Conservation (phyloP, 768 basidiomycete genomes). For the Pilatotrama ljubarskyi region DNA sequence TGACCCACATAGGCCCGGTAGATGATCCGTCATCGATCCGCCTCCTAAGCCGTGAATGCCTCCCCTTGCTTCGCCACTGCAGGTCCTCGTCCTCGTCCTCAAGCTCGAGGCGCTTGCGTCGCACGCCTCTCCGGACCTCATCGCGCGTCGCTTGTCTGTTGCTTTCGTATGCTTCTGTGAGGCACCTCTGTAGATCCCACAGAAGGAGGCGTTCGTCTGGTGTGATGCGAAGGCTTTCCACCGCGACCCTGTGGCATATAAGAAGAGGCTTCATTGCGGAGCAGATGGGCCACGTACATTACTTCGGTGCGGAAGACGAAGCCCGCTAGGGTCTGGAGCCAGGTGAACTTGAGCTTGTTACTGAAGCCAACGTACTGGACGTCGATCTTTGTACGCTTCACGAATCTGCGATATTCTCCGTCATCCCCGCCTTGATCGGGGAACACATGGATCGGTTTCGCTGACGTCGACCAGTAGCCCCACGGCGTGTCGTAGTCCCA, state of each 20-base stretch:
- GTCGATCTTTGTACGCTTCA: background rate
- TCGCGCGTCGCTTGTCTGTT: too few relatives aligned
- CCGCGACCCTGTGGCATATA: background rate
- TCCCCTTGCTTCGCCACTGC: background rate
- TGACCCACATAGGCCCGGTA: too few relatives aligned
- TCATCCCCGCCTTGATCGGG: background rate
- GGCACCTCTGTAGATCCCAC: background rate
- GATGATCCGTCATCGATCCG: too few relatives aligned
- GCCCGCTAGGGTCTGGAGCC: background rate
- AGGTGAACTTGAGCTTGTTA: background rate
- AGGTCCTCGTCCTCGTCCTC: background rate
- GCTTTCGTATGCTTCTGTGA: background rate
- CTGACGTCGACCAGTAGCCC: slow-evolving; percentile 6
- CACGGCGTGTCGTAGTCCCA: background rate
- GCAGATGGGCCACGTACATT: background rate
- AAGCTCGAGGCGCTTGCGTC: too few relatives aligned
- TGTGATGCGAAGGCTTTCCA: background rate
- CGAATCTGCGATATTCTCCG: background rate
- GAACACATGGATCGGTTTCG: background rate
- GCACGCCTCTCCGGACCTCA: too few relatives aligned
- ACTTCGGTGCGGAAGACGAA: slow-evolving; percentile 11
- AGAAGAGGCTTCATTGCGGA: background rate
- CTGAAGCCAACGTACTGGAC: background rate
- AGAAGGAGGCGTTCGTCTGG: background rate
- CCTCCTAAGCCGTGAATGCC: too few relatives aligned